Base-by-base conservation (phyloP, 1,139 yeast genomes). In the Hyphopichia fennica region DNA sequence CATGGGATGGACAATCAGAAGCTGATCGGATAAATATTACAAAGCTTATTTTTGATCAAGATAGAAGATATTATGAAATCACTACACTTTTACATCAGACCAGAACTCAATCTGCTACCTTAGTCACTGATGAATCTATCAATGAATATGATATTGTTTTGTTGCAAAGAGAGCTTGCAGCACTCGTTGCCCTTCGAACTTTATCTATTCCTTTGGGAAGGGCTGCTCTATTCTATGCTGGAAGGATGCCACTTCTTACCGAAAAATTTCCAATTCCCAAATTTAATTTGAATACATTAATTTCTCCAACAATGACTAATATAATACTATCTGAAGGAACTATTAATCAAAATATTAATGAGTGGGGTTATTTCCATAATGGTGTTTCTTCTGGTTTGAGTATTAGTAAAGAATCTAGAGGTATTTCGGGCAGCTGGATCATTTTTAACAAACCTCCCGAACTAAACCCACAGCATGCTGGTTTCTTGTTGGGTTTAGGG, bases 291-390 rank as follows among this genome's bases (percentile, higher is more conserved):
- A 80, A 77, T 46, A 78, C 89, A 0, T 56, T 79, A 19, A 79
- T 91, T 40, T 69, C 80, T 15, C 96, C 97, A 0, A 70, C 74
- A 40, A 81, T 82, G 64, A 75, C 82, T 3, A 86, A 82, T 22
- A 79, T 88, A 1, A 72, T 83, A 1, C 63, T 83, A 3, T 83
- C 84, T 3, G 79, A 76, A 44, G 81, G 78, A 2, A 57, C 77
- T 0, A 60, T 87, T 9, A 72, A 79, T 14, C 69, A 73, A 4
- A 75, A 70, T 15, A 64, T 76, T 4, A 58, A 79, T 19, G 81
- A 82, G 37, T 91, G 97, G 97, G 96, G 96, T 0, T 79, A 81
- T 47, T 95, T 93, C 58, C 97, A 93, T 54, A 87, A 87, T 53
- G 99, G 99, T 11, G 96, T 84, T 0, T 82, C 96, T 2, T 79